Evolutionary conservation across 2,329 filamentous ascomycete species (phyloP), one percentile per base, ranked within the genome.

Genomic region (Aureobasidium sp.): DNA sequence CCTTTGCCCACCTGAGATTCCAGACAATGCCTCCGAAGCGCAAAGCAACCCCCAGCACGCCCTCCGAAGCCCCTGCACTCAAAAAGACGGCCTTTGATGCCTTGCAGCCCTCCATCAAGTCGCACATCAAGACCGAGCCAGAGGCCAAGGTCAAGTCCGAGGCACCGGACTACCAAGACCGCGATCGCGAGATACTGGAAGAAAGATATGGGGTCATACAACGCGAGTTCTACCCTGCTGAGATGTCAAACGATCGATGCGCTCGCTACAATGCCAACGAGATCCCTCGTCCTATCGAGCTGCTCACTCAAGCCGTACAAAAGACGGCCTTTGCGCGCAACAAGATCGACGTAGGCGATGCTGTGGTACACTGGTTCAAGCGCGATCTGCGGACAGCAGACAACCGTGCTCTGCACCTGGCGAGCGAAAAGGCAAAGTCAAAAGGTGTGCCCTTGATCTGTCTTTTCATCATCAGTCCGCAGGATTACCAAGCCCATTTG

Each of bases 311-410:
- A 0, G 85, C 86, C 0, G 78, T 91, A 5, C 71, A 79, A 27
- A 82, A 85, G 1, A 94, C 90, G 0, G 74, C 78, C 2, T 68
- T 74, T 0, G 71, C 74, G 39, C 81, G 89, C 9, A 76, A 79
- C 31, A 73, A 76, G 1, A 79, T 88, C 14, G 64, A 75, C 1
- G 76, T 80, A 0, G 82, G 82, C 33, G 77, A 83, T 29, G 84
- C 86, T 0, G 87, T 96, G 0, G 83, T 96, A 0, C 90, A 96
- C 74, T 96, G 91, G 91, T 96, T 93, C 78, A 95, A 94, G 75
- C 85, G 83, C 69, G 92, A 96, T 71, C 75, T 96, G 56, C 82
- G 91, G 2, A 79, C 82, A 1, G 73, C 76, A 0, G 92, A 97
- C 72, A 96, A 96, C 71, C 87, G 82, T 9, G 83, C 83, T 0